Evolutionary conservation across 2,329 filamentous ascomycete species (phyloP), one percentile per base, ranked within the genome.

Genomic region (Hawksworthiomyces lignivorus): DNA sequence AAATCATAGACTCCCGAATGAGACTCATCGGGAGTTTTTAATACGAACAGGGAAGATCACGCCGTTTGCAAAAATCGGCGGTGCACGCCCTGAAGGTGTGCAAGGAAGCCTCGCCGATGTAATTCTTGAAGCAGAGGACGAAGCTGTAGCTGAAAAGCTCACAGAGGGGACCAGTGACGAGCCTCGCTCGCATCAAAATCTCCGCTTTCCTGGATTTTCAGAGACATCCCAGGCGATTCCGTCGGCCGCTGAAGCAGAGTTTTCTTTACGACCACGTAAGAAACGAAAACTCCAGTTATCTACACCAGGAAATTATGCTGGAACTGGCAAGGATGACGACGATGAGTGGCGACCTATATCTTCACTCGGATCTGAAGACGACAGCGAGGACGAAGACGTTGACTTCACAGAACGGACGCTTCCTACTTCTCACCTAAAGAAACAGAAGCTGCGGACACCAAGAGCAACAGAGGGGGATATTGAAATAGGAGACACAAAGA

Each of bases 1-100:
- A 21, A 78, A 73, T 39, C 71, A 73, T 45, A 78, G 77, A 41
- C 63, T 90, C 43, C 80, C 85, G 2, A 85, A 85, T 46, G 92
- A 97, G 65, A 87, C 77, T 19, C 80, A 87, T 47, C 78, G 89
- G 38, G 89, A 95, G 35, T 98, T 85, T 58, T 74, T 98, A 35
- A 92, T 98, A 36, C 80, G 92, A 21, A 98, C 90, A 0, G 92
- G 92, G 47, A 97, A 97, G 64, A 97, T 98, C 52, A 98, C 92
- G 0, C 92, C 92, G 0, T 98, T 98, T 56, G 85, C 88, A 7
- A 85, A 82, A 49, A 75, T 94, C 52, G 79, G 79, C 20, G 72
- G 77, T 12, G 71, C 76, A n/a, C 66, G 80, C 2, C 70, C 70
- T 4, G 68, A 76, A 21, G 77, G 74, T 4, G 70, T 80, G 3